Conservation (phyloP, 2,329 filamentous ascomycete genomes). For the Herpotrichia juniperi region DNA sequence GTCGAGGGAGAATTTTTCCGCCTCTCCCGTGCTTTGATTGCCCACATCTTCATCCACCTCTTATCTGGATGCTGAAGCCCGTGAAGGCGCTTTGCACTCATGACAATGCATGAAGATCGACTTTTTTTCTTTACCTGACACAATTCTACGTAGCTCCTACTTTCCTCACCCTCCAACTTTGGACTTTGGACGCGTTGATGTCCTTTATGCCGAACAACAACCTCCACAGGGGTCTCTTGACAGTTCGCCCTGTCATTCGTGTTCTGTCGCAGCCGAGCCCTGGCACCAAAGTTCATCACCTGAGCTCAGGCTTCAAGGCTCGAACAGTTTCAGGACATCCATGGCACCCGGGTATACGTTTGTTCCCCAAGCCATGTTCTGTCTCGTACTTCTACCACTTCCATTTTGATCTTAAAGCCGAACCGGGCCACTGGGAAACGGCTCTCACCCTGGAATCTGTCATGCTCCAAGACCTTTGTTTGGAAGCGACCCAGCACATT, state of each 20-base stretch:
- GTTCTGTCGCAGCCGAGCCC: constrained; percentile 1
- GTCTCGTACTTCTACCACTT: constrained; percentile 7
- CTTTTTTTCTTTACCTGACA: background rate
- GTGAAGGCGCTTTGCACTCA: background rate
- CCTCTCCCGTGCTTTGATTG: background rate
- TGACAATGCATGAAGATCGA: background rate
- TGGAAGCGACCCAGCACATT: background rate
- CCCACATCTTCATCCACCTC: background rate
- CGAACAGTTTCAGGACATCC: constrained; percentile 2
- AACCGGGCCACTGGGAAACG: background rate
- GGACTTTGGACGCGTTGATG: background rate
- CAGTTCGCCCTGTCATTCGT: background rate
- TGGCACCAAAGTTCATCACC: background rate
- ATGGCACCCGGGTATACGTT: background rate
- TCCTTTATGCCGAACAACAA: background rate
- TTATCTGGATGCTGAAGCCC: background rate
- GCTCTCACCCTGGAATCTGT: background rate
- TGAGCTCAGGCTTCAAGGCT: background rate
- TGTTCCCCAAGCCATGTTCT: constrained; percentile 12
- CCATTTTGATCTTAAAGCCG: background rate
- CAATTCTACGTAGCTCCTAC: background rate
- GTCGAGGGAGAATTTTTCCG: background rate
- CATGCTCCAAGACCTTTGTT: constrained; percentile 6
- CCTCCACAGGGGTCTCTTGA: background rate
- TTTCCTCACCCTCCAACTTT: background rate